phyloP scores from a whole-genome alignment of 345 rosid genomes.

The Syzygium grande region DNA sequence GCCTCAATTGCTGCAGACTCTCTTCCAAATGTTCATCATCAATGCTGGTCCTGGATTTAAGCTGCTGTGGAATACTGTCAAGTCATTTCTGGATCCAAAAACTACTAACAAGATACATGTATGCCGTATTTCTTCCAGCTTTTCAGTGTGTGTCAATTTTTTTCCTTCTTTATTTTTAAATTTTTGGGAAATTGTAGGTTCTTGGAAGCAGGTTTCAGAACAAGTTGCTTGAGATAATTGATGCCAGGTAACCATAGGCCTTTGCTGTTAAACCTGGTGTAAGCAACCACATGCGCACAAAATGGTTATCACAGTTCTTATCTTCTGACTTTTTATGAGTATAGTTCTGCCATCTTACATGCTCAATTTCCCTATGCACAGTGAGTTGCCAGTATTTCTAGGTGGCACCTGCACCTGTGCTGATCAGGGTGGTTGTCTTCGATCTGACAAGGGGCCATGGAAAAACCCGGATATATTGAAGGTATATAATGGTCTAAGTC shows the following conservation, averaged over 20 bases:
- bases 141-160: background rate
- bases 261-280: background rate
- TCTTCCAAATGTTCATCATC: slow-evolving; percentile 94
- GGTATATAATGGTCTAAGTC: slow-evolving; percentile 22
- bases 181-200: slow-evolving; percentile 46
- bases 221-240: slow-evolving; percentile 87
- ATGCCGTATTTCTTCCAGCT: slow-evolving; percentile 8
- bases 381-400: slow-evolving; percentile 90
- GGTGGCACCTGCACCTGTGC: slow-evolving; percentile 90
- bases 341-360: background rate
- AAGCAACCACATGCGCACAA: background rate
- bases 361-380: slow-evolving; percentile 14
- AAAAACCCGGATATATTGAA: slow-evolving; percentile 71
- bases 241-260: slow-evolving; percentile 45
- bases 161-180: background rate
- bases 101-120: slow-evolving; percentile 96
- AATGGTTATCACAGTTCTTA: background rate
- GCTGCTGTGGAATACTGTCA: slow-evolving; percentile 80
- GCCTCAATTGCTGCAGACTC: slow-evolving; percentile 55
- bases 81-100: slow-evolving; percentile 91
- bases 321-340: background rate
- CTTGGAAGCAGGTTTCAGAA: slow-evolving; percentile 83
- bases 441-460: slow-evolving; percentile 99
- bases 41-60: slow-evolving; percentile 95
- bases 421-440: slow-evolving; percentile 88